phyloP scores from a whole-genome alignment of 2,329 filamentous ascomycete species.

The Cercospora sojina region DNA sequence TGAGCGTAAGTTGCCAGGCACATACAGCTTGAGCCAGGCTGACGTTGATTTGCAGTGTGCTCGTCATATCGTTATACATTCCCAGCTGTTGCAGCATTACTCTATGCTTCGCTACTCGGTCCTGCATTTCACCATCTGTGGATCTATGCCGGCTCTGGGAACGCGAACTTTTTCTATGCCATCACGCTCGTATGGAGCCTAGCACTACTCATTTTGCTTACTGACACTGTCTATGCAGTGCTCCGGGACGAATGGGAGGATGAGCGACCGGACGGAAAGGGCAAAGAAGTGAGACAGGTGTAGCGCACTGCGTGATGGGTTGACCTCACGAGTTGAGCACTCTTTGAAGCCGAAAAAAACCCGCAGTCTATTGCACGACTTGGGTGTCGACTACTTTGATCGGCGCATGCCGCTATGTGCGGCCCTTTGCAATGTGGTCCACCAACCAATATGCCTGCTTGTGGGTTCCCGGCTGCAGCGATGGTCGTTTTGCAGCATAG shows the following conservation, averaged over 20 bases:
- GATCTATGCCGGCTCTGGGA: conserved; percentile 97
- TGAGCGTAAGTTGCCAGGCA: conserved; percentile 57
- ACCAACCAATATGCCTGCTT: neutral
- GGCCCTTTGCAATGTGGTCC: neutral
- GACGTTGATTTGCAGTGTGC: conserved; percentile 61
- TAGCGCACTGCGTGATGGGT: conserved; percentile 3
- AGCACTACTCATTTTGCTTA: conserved; percentile 80
- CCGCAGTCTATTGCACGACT: neutral
- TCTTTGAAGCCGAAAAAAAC: neutral
- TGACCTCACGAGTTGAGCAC: neutral
- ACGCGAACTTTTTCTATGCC: conserved; percentile 99
- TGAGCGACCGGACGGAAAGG: conserved; percentile 83
- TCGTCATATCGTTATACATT: conserved; percentile 71
- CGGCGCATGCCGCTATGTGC: neutral
- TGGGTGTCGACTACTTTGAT: neutral
- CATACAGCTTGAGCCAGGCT: conserved; percentile 2
- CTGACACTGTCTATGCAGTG: conserved; percentile 83
- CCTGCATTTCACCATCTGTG: conserved; percentile 96
- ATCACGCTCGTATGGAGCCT: conserved; percentile 98
- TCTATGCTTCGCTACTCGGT: conserved; percentile 86
- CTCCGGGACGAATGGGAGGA: conserved; percentile 92
- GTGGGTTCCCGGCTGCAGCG: neutral
- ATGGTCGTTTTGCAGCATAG: neutral
- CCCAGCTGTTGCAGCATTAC: conserved; percentile 73
- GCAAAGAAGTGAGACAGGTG: conserved; percentile 83